A percentile compares a stretch with the other conserved stretches of the same genome.
Conservation (phyloP, 2,329 filamentous ascomycete species). For the Helicocarpus griseus region DNA sequence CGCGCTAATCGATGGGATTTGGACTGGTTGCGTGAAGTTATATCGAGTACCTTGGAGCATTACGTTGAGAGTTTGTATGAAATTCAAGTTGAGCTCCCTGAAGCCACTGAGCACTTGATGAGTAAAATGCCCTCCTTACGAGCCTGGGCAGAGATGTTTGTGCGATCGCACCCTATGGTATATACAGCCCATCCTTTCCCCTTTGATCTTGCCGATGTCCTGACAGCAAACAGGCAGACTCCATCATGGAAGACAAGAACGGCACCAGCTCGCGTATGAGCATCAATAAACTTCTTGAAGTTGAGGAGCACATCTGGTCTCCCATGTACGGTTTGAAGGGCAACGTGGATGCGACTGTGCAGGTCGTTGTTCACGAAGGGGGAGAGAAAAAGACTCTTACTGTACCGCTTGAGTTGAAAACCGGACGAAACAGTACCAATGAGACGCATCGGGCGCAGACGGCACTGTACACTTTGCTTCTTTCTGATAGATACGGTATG, state of each 20-base stretch:
- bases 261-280: constrained; percentile 69
- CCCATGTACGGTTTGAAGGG: constrained; percentile 96
- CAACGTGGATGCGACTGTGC: constrained; percentile 93
- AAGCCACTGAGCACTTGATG: constrained; percentile 68
- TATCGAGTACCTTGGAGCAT: constrained; percentile 59
- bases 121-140: constrained; percentile 75
- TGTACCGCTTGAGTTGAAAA: constrained; percentile 92
- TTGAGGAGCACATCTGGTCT: constrained; percentile 97
- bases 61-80: constrained; percentile 86
- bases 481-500: constrained; percentile 79
- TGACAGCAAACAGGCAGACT: constrained; percentile 47
- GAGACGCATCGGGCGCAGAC: constrained; percentile 86
- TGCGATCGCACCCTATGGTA: constrained; percentile 61
- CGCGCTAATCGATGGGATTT: constrained; percentile 73
- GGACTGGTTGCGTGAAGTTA: constrained; percentile 54
- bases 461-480: constrained; percentile 79
- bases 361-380: constrained; percentile 69
- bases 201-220: neutral
- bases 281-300: constrained; percentile 86
- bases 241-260: constrained; percentile 68
- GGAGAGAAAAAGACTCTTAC: constrained; percentile 60
- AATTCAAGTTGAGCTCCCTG: constrained; percentile 63
- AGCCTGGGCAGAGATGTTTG: constrained; percentile 74
- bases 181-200: constrained; percentile 15
- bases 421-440: constrained; percentile 69